Conservation (phyloP, 257 asterid genomes). For the Nicotiana tabacum region DNA sequence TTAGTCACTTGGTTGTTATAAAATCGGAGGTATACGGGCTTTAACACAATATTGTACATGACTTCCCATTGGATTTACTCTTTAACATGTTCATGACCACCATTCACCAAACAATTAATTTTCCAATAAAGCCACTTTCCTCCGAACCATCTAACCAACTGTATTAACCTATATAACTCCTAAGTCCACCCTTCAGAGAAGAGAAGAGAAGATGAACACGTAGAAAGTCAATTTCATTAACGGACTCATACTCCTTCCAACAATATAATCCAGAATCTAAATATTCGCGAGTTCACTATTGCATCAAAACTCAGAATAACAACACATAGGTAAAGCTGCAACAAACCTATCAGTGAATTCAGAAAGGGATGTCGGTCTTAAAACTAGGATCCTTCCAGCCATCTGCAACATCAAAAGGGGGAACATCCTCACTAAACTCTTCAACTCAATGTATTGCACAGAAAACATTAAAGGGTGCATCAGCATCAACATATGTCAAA, state of each 20-base stretch:
- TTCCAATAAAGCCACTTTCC: not conserved
- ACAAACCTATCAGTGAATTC: constrained; percentile 70
- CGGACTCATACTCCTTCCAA: not conserved
- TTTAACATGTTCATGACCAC: not conserved
- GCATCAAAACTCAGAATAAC: constrained; percentile 15
- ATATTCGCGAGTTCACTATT: not conserved
- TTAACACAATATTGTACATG: not conserved
- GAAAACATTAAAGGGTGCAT: not conserved
- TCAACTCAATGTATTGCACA: not conserved
- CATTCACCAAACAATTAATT: not conserved
- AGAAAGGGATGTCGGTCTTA: constrained; percentile 63
- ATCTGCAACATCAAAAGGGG: constrained; percentile 40
- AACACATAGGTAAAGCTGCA: constrained; percentile 10
- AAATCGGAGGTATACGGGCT: not conserved
- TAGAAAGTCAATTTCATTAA: not conserved
- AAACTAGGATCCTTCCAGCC: constrained; percentile 82
- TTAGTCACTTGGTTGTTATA: not conserved
- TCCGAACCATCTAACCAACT: not conserved
- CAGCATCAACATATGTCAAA: not conserved
- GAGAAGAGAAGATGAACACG: not conserved
- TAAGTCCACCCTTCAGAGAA: not conserved
- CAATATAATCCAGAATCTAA: not conserved
- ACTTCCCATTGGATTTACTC: not conserved
- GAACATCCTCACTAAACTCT: not conserved
- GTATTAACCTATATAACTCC: not conserved